Percentiles rank a stretch among this genome's conserved stretches.
These are phyloP conservation scores for Neofusicoccum laricinum DNA, from an alignment of 2,329 filamentous ascomycete species.

Conservation along the genomic window DNA sequence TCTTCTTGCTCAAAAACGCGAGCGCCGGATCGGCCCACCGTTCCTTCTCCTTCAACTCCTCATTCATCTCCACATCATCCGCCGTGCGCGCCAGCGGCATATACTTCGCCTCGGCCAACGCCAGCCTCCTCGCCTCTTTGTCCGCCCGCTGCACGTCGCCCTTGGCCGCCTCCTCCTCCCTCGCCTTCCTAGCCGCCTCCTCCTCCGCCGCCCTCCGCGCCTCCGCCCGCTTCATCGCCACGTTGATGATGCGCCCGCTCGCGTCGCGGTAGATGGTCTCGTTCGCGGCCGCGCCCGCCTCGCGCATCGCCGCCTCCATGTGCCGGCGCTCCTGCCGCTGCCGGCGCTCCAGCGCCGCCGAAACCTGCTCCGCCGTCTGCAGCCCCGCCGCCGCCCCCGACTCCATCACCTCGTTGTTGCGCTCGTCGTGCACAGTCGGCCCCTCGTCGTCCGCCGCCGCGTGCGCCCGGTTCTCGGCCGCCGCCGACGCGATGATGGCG, in stretches of 20 bases:
- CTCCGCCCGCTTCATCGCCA: conserved; percentile 86
- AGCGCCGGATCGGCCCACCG: conserved; percentile 82
- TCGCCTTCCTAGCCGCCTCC: conserved; percentile 60
- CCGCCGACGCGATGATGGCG: conserved; percentile 71
- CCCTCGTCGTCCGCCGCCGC: conserved; percentile 44
- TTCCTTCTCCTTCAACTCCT: conserved; percentile 69
- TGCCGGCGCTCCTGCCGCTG: conserved; percentile 60
- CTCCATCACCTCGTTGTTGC: conserved; percentile 66
- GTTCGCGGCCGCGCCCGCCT: conserved; percentile 45
- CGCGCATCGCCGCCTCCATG: conserved; percentile 43
- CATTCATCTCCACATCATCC: conserved; percentile 87
- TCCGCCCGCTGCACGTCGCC: conserved; percentile 81
- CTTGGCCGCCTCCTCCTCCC: conserved; percentile 67
- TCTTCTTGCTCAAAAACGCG: conserved; percentile 69
- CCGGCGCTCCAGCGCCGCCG: conserved; percentile 55
- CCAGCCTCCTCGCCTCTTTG: conserved; percentile 61
- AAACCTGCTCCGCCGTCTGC: conserved; percentile 76
- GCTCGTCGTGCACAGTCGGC: conserved; percentile 41
- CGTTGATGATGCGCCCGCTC: conserved; percentile 88
- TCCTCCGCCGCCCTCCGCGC: conserved; percentile 76
- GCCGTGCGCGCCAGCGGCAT: conserved; percentile 75
- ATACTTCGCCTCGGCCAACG: conserved; percentile 75
- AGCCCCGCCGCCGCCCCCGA: conserved; percentile 84
- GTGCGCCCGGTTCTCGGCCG: conserved; percentile 61
- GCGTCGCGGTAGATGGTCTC: conserved; percentile 96